Evolutionary conservation across 768 basidiomycete genomes (phyloP).

Genomic region (Trametes punicea): DNA sequence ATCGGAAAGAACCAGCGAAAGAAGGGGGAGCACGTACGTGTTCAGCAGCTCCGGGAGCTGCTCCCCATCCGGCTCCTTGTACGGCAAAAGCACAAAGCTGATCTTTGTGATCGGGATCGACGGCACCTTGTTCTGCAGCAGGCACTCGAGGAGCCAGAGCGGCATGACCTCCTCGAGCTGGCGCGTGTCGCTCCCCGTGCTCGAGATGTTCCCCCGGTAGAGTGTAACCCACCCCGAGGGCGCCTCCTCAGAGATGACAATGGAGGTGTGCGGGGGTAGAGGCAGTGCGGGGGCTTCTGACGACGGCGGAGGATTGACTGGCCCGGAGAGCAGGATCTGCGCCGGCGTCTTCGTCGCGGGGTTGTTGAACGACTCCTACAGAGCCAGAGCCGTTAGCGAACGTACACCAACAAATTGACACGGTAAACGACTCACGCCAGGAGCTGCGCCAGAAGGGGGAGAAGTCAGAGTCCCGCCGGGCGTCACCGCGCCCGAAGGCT

Average conservation of each 20-base stretch:
- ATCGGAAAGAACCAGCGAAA: neutral
- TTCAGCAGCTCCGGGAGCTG: constrained; percentile 79
- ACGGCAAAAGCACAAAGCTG: constrained; percentile 87
- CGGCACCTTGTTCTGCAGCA: constrained; percentile 64
- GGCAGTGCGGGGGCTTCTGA: constrained; percentile 67
- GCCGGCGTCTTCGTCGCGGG: constrained; percentile 45
- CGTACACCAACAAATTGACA: too few species aligned
- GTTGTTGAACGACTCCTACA: constrained; percentile 14
- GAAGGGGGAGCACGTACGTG: constrained; percentile 51
- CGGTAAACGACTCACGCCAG: constrained; percentile 28
- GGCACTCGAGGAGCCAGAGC: constrained; percentile 84
- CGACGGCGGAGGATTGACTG: constrained; percentile 63
- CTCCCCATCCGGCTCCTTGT: constrained; percentile 55
- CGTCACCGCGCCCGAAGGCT: constrained; percentile 20
- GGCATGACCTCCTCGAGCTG: constrained; percentile 77
- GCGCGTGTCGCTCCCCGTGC: constrained; percentile 49
- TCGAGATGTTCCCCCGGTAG: constrained; percentile 69
- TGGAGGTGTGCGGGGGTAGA: constrained; percentile 55
- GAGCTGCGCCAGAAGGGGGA: constrained; percentile 5
- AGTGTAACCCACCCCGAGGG: constrained; percentile 70
- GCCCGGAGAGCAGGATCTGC: constrained; percentile 52
- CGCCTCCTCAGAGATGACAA: constrained; percentile 83
- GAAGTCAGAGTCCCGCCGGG: constrained; percentile 17
- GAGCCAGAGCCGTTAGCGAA: neutral
- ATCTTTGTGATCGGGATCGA: constrained; percentile 63